These are phyloP conservation scores for Hypomontagnella monticulosa DNA, from an alignment of 495 filamentous ascomycete species.

Conservation along the genomic window DNA sequence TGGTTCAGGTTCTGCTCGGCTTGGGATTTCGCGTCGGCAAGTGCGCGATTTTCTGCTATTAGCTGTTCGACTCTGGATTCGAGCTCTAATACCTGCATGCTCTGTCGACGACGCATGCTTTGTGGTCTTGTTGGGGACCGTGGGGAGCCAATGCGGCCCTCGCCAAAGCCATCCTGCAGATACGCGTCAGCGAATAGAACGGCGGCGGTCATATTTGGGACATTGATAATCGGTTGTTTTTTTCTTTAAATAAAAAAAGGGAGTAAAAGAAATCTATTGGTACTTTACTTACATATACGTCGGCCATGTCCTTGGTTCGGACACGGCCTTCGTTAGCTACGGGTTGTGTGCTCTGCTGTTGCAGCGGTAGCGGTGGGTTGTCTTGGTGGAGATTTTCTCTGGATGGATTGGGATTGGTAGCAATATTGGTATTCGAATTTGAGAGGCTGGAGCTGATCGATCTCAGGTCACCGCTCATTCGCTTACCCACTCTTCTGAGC, in stretches of 20 bases:
- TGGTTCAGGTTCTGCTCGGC: slow-evolving; percentile 64
- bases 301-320: slow-evolving; percentile 83
- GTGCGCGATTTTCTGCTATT: slow-evolving; percentile 78
- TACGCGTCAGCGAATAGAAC: slow-evolving; percentile 32
- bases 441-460: slow-evolving; percentile 67
- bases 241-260: neutral
- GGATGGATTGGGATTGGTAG: slow-evolving; percentile 17
- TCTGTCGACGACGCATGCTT: slow-evolving; percentile 93
- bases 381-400: slow-evolving; percentile 50
- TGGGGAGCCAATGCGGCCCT: slow-evolving; percentile 85
- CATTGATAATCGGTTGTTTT: neutral
- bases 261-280: neutral
- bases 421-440: slow-evolving; percentile 20
- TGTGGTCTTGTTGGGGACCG: slow-evolving; percentile 94
- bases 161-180: slow-evolving; percentile 89
- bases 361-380: no score
- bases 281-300: slow-evolving; percentile 84
- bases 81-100: slow-evolving; percentile 94
- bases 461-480: slow-evolving; percentile 81
- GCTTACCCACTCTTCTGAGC: slow-evolving; percentile 76
- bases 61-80: slow-evolving; percentile 78
- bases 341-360: slow-evolving; percentile 51
- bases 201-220: slow-evolving; percentile 16
- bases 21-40: slow-evolving; percentile 74
- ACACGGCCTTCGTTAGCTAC: slow-evolving; percentile 88